These are phyloP conservation scores for Diaporthe sp. DNA, from an alignment of 2,329 filamentous ascomycete species.

Conservation along the genomic window DNA sequence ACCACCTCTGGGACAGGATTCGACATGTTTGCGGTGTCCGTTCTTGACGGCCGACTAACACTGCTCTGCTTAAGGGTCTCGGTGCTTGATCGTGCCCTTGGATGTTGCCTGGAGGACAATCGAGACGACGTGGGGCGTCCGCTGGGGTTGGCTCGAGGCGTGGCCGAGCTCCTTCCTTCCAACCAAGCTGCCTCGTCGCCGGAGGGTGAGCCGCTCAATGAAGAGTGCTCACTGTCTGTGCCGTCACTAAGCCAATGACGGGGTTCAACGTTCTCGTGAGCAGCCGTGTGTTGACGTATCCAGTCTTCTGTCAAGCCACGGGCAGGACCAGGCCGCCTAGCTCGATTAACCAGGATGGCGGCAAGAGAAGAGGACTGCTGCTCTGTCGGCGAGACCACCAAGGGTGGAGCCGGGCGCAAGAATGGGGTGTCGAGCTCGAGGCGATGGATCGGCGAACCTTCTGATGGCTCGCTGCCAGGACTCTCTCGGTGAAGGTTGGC, in stretches of 20 bases:
- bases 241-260: conserved; percentile 89
- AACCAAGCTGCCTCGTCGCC: conserved; percentile 63
- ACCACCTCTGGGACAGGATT: conserved; percentile 45
- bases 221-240: conserved; percentile 81
- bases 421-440: conserved; percentile 75
- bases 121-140: conserved; percentile 46
- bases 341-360: conserved; percentile 75
- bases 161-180: conserved; percentile 63
- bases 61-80: conserved; percentile 66
- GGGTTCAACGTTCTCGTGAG: conserved; percentile 76
- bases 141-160: conserved; percentile 58
- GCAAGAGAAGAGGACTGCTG: conserved; percentile 55
- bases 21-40: conserved; percentile 45
- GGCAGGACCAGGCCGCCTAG: conserved; percentile 63
- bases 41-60: conserved; percentile 44
- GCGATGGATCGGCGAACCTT: conserved; percentile 73
- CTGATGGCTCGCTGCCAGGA: conserved; percentile 71
- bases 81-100: conserved; percentile 66
- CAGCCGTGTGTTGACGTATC: conserved; percentile 88
- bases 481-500: conserved; percentile 64
- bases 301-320: conserved; percentile 84
- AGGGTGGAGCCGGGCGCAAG: conserved; percentile 68
- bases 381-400: conserved; percentile 54
- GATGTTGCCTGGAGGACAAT: conserved; percentile 54
- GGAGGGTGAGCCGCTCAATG: conserved; percentile 76